phyloP scores from a whole-genome alignment of 2,329 filamentous ascomycete genomes.

The Xylaria sp. region DNA sequence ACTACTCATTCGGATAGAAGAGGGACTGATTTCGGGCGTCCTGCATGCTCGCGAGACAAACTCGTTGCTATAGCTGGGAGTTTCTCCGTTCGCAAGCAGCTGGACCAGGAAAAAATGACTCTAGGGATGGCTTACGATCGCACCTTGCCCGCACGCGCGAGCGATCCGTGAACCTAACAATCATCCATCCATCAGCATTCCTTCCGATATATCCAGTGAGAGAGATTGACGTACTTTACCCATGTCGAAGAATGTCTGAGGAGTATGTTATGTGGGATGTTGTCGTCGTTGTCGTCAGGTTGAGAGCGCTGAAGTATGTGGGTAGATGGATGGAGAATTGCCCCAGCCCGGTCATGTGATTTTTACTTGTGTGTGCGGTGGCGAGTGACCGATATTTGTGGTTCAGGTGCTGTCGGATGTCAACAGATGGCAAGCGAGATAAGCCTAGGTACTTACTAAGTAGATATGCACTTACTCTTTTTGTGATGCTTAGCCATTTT shows the following conservation, averaged over 20 bases:
- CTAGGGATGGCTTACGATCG: background rate
- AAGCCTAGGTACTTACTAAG: too few species aligned
- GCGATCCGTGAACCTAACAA: constrained; percentile 60
- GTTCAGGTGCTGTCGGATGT: too few species aligned
- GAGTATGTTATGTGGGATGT: constrained; percentile 39
- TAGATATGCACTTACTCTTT: too few species aligned
- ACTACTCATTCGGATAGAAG: background rate
- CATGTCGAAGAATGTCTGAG: constrained; percentile 48
- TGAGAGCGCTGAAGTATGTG: constrained; percentile 9
- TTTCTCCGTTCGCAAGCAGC: too few species aligned
- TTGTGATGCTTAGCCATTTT: too few species aligned
- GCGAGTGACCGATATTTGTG: background rate
- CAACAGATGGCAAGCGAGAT: too few species aligned
- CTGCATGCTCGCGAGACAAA: too few species aligned
- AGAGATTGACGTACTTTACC: constrained; percentile 48
- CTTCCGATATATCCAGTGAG: background rate
- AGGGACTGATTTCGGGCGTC: too few species aligned
- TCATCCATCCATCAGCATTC: background rate
- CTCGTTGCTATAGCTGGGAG: too few species aligned
- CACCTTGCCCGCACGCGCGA: constrained; percentile 73
- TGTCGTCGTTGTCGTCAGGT: constrained; percentile 23
- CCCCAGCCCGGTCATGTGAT: constrained; percentile 38
- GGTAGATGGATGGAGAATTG: constrained; percentile 25
- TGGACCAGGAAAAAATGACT: too few species aligned
- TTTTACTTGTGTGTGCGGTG: constrained; percentile 10